Evolutionary conservation across 78 protist species (phyloP).

Genomic region (Dictyostelium citrinum): DNA sequence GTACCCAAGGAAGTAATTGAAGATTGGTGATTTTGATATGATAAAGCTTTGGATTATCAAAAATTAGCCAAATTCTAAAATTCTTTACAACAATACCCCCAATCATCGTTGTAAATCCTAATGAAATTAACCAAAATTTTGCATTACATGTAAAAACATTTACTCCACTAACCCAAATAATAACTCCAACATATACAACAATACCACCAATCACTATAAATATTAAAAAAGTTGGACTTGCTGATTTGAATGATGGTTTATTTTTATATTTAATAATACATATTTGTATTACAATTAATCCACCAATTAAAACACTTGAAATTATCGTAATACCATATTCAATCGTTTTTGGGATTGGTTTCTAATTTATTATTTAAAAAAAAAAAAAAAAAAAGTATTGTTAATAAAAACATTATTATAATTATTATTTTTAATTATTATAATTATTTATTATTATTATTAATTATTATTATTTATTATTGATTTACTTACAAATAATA

Average conservation of each 20-base stretch:
- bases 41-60: constrained; percentile 24
- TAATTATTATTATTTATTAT: background rate
- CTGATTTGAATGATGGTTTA: constrained; percentile 29
- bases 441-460: background rate
- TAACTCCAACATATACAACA: background rate
- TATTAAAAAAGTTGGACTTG: constrained; percentile 38
- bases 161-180: background rate
- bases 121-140: constrained; percentile 17
- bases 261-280: background rate
- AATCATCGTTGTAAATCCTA: constrained; percentile 16
- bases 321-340: background rate
- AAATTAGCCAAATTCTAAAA: constrained; percentile 46
- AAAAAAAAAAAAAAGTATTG: too few species aligned
- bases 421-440: background rate
- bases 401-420: too few species aligned
- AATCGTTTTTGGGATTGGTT: background rate
- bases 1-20: constrained; percentile 57
- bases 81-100: constrained; percentile 45
- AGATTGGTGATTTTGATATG: constrained; percentile 44
- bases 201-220: constrained; percentile 5
- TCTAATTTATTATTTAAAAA: background rate
- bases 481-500: background rate
- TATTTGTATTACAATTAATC: background rate
- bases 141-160: background rate
- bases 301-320: background rate